Evolutionary conservation across 2,329 filamentous ascomycete genomes (phyloP), one percentile per base, ranked within the genome.

Genomic region (Ceratocystis lukuohia): DNA sequence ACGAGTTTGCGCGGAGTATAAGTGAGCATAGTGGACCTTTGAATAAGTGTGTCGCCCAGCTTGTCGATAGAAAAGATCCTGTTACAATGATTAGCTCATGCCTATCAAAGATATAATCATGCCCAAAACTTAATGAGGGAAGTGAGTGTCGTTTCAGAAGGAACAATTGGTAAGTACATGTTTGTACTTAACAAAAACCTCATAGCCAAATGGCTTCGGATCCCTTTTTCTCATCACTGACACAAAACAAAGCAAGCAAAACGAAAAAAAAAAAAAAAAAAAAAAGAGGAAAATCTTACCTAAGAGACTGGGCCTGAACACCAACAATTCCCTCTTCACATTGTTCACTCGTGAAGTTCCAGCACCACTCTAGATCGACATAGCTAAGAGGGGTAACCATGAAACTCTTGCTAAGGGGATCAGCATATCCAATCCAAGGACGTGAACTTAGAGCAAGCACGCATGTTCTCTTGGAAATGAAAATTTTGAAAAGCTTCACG

Each of bases 271-370:
- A 10, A 61, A 72, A 73, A 15, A 10, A 61, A 65, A 22, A 57
- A 22, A 41, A 65, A 22, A 1, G 17, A 22, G 28, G 33, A 44
- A 46, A 68, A 2, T 25, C 62, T 75, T 85, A 96, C 91, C 91
- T 84, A 70, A 96, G 76, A 74, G 91, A 94, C 75, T 93, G 88
- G 61, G 87, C 90, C 76, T 95, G 89, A 69, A 96, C 93, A 68
- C 91, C 92, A 65, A 96, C 93, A 80, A 96, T 93, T 66, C 92
- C 92, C 76, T 96, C 89, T 56, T 88, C 86, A 72, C 92, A 96
- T 75, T 96, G 89, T 74, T 96, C 91, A 73, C 92, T 96, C 75
- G 89, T 93, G 74, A 99, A 97, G 72, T 94, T 96, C 88, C 92
- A 96, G 2, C 89, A 92, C 80, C 91, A 96, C 75, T 96, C 91